Evolutionary conservation across 441 rosid species (phyloP), one percentile per base, ranked within the genome.

Genomic region (Corymbia calophylla): DNA sequence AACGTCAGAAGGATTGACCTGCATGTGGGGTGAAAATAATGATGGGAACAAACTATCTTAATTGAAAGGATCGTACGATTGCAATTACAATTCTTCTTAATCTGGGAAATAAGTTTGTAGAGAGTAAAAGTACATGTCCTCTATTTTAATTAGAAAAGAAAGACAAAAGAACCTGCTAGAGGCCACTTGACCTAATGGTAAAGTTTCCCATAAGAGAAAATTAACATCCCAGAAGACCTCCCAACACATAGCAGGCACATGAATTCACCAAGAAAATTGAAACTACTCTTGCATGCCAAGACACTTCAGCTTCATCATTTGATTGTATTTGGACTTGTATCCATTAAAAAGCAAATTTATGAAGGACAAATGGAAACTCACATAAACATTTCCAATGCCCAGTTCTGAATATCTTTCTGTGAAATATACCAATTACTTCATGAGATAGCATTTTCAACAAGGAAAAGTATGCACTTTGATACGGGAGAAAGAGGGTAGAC

Each of bases 1-100:
- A 89, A 98, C 99, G 93, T 98, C 99, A 19, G 98, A 94, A 84
- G 99, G 99, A 94, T 98, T 98, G 86, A 98, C 99, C 99, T 98
- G 96, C 90, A 93, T 48, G 91, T 86, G 60, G 86, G 64, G 81
- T 80, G 84, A 82, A 27, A 89, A 86, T 53, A 90, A 87, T 91
- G 84, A 91, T 77, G 84, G n/a, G 18, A 77, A 77, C 84, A 44
- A 44, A 77, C 84, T 44, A 77, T 77, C 53, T 77, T 44, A 23
- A 77, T 77, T 44, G 84, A 77, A 44, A 44, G 53, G 84, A 44
- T 15, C 2, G 3, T 23, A 77, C 3, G 0, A 70, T 44, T 77
- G 25, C 25, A 54, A 53, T 25, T n/a, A 44, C 31, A 82, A 9
- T 80, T 44, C 44, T 84, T 86, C 5, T 27, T 66, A 47, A 82